Conservation (phyloP, 495 filamentous ascomycete species). For the Tuber indicum region DNA sequence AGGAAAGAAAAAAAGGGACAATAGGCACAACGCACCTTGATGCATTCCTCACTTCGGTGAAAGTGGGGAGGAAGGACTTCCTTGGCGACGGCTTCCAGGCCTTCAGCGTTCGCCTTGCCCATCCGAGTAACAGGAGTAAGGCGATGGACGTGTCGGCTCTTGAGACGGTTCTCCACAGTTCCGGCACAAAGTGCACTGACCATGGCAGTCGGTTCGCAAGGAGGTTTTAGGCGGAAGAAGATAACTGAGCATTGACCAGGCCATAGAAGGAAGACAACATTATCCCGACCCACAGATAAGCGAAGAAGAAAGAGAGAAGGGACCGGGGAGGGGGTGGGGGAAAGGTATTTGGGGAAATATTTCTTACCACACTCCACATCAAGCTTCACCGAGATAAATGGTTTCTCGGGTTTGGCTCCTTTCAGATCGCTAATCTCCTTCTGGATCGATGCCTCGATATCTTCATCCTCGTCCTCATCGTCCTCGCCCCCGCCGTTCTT, state of each 20-base stretch:
- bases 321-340: not conserved
- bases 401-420: conserved; percentile 48
- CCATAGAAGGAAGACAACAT: conserved; percentile 5
- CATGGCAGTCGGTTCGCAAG: conserved; percentile 74
- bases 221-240: conserved; percentile 58
- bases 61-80: conserved; percentile 69
- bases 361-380: conserved; percentile 68
- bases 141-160: conserved; percentile 70
- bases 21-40: conserved; percentile 45
- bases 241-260: conserved; percentile 46
- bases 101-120: conserved; percentile 70
- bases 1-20: conserved; percentile 3
- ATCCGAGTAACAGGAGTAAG: conserved; percentile 72
- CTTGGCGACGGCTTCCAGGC: conserved; percentile 63
- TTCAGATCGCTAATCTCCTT: conserved; percentile 64
- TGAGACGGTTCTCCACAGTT: conserved; percentile 54
- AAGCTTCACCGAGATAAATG: conserved; percentile 61
- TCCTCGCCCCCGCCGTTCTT: conserved; percentile 44
- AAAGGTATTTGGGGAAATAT: conserved; percentile 5
- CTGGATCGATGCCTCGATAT: conserved; percentile 78
- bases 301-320: conserved; percentile 9
- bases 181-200: conserved; percentile 70
- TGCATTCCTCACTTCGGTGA: conserved; percentile 50
- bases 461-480: conserved; percentile 47
- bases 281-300: conserved; percentile 14